phyloP scores from a whole-genome alignment of 202 grass and related monocot species.

The Panicum virgatum region DNA sequence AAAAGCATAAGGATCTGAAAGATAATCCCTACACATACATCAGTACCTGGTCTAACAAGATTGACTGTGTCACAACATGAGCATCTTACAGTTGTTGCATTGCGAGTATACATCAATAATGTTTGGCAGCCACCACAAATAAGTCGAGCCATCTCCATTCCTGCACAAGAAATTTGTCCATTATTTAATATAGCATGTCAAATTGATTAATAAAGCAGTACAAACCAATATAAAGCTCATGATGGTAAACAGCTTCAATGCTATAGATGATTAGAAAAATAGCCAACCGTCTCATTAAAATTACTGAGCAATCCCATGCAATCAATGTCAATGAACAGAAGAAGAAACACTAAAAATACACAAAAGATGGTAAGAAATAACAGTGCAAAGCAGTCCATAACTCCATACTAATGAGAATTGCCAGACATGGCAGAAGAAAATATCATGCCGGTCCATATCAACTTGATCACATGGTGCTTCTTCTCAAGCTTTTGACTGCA shows the following conservation, averaged over 20 bases:
- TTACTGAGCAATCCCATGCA: constrained; percentile 2
- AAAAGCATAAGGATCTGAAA: constrained; percentile 21
- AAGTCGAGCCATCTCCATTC: constrained; percentile 77
- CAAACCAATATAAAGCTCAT: neutral
- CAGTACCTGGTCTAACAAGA: constrained; percentile 74
- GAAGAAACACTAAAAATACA: neutral
- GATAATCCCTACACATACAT: constrained; percentile 11
- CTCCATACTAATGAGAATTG: constrained; percentile 5
- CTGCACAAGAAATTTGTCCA: constrained; percentile 40
- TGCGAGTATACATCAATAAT: constrained; percentile 77
- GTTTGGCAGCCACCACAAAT: constrained; percentile 76
- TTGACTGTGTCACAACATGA: constrained; percentile 89
- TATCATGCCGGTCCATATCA: no score
- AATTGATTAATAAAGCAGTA: constrained; percentile 6
- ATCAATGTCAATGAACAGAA: neutral
- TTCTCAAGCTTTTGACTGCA: neutral
- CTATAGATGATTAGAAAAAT: neutral
- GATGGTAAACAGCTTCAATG: neutral
- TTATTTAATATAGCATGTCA: constrained; percentile 24
- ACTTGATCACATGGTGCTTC: neutral
- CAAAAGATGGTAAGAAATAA: neutral
- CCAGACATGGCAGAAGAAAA: constrained; percentile 1
- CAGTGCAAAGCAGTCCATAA: neutral
- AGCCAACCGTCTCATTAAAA: neutral
- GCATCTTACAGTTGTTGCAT: constrained; percentile 77